These are phyloP conservation scores for Penicillium sp. DNA, from an alignment of 2,329 filamentous ascomycete species.

Conservation along the genomic window DNA sequence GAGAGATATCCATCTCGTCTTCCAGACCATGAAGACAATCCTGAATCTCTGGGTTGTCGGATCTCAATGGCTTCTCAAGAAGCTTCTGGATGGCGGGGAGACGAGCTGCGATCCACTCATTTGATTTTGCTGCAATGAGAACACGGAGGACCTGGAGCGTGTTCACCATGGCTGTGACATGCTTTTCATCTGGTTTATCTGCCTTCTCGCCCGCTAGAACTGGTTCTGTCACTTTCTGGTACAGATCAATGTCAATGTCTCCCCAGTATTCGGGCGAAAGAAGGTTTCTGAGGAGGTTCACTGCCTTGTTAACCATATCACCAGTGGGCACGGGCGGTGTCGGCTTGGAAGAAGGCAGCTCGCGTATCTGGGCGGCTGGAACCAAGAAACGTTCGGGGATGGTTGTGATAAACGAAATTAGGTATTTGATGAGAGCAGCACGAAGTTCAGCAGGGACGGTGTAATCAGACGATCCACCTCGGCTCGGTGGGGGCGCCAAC, in stretches of 20 bases:
- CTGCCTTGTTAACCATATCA: slow-evolving; percentile 83
- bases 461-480: slow-evolving; percentile 63
- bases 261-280: slow-evolving; percentile 87
- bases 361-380: slow-evolving; percentile 67
- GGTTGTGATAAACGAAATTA: slow-evolving; percentile 92
- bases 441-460: slow-evolving; percentile 67
- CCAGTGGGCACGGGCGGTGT: slow-evolving; percentile 58
- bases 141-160: slow-evolving; percentile 89
- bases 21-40: slow-evolving; percentile 82
- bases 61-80: slow-evolving; percentile 83
- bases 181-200: slow-evolving; percentile 79
- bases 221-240: slow-evolving; percentile 84
- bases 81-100: slow-evolving; percentile 80
- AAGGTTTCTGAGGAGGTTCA: slow-evolving; percentile 78
- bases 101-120: slow-evolving; percentile 86
- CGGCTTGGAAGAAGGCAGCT: slow-evolving; percentile 50
- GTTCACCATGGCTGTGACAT: slow-evolving; percentile 86
- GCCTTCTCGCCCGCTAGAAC: slow-evolving; percentile 82
- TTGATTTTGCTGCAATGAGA: slow-evolving; percentile 80
- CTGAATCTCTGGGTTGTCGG: slow-evolving; percentile 88
- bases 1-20: slow-evolving; percentile 67
- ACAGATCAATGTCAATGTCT: slow-evolving; percentile 87
- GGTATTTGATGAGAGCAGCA: slow-evolving; percentile 85
- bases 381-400: slow-evolving; percentile 82
- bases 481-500: slow-evolving; percentile 43